Base-by-base conservation (phyloP, 176 grass and related monocot genomes). In the Cenchrus purpureus region DNA sequence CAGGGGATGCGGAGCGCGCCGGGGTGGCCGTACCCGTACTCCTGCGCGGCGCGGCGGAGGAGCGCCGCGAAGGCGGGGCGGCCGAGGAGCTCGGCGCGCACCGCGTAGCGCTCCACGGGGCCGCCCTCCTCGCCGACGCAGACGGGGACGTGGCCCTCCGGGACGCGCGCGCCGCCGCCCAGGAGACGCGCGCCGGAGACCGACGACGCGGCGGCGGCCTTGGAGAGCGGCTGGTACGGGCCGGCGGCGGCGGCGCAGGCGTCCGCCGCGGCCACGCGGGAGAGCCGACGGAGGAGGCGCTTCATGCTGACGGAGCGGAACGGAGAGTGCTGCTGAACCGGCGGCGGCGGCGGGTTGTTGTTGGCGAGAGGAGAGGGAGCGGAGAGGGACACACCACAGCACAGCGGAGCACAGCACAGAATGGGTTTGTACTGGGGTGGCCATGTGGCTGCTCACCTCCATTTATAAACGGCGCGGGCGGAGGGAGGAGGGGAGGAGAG, bases 1-100 rank as follows among this genome's bases (percentile, higher is more conserved):
- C 96, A 98, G 29, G 96, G 96, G 85, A 98, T 95, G 32, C 96
- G 93, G 66, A 98, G 92, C 46, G 91, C 96, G 74, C 96, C 96
- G 0, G 86, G 82, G 77, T 94, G 93, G 25, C 81, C 90, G 83
- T 98, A 98, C 6, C 96, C 96, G 88, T 95, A 98, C 91, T 98
- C 96, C 86, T 95, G 89, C 1, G 93, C 96, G 79, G 93, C 87
- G 32, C 91, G 93, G 15, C 80, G 88, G 81, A 98, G 91, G 43
- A 98, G 87, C 74, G 90, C 91, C 2, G 83, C 88, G 79, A 98
- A 95, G 71, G 89, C 74, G 43, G 96, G 93, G 9, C 81, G 91
- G 52, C 86, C 82, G 6, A 98, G 83, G 3, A 98, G 80, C 73
- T 94, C 89, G 12, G 91, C 84, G 9, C 88, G 88, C 67, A 98